Conservation (phyloP, 1,284 basidiomycete genomes). For the Ustilago tritici region DNA sequence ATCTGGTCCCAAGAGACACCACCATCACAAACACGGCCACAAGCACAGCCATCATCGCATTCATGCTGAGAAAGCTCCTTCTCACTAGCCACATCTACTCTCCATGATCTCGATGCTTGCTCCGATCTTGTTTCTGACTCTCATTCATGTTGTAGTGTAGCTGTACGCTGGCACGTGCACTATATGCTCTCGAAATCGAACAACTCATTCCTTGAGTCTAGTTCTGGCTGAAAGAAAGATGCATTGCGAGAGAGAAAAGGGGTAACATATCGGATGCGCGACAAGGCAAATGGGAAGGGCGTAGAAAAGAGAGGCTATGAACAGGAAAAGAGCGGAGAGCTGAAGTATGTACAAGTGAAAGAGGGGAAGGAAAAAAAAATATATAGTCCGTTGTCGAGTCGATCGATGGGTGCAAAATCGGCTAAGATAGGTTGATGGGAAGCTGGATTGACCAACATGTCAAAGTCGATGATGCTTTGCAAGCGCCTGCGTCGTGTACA, state of each 20-base stretch:
- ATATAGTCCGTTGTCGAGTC: constrained; percentile 13
- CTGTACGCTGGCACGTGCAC: constrained; percentile 12
- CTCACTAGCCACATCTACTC: background rate
- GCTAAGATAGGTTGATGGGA: background rate
- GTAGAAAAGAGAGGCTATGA: background rate
- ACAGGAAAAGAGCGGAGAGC: background rate
- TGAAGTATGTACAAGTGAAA: constrained; percentile 15
- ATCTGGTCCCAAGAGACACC: background rate
- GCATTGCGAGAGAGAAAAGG: constrained; percentile 25
- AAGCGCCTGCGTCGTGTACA: no score
- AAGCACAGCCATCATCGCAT: background rate
- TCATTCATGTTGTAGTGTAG: background rate
- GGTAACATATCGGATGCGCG: constrained; percentile 5
- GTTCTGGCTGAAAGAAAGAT: constrained; percentile 4
- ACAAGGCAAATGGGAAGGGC: background rate
- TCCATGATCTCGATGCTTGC: background rate
- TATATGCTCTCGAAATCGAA: background rate
- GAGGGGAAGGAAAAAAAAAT: constrained; percentile 7
- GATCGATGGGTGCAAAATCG: background rate
- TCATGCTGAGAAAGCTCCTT: background rate
- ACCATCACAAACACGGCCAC: constrained; percentile 2
- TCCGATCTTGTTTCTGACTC: background rate
- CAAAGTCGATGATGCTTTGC: background rate
- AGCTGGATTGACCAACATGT: background rate
- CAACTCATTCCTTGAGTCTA: background rate